Conservation (phyloP, 2,329 filamentous ascomycete genomes). For the Diaporthe caulivora region DNA sequence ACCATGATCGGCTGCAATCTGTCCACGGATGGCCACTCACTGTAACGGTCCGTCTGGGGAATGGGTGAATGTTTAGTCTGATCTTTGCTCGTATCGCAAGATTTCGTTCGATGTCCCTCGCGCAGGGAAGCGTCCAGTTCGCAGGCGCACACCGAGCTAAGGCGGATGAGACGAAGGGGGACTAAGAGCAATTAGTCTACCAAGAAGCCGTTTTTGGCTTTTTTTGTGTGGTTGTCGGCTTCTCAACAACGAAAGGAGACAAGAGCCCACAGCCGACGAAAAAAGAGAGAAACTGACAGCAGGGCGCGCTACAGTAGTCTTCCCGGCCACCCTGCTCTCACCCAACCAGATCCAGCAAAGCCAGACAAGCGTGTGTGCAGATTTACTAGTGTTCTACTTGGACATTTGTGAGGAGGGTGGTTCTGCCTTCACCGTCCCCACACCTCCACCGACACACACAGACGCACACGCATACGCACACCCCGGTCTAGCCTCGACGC, state of each 20-base stretch:
- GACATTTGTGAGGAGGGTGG: no score
- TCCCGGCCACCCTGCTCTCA: conserved; percentile 4
- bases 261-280: background rate
- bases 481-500: conserved; percentile 22
- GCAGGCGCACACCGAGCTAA: conserved; percentile 3
- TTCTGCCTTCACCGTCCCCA: background rate
- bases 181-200: background rate
- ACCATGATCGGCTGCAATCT: background rate
- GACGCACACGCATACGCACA: no score
- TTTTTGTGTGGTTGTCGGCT: background rate
- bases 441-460: background rate
- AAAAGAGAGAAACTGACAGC: background rate
- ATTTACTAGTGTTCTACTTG: no score
- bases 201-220: conserved; percentile 12
- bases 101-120: background rate
- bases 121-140: conserved; percentile 15
- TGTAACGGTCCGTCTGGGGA: background rate
- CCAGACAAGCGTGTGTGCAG: background rate
- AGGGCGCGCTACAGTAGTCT: conserved; percentile 24
- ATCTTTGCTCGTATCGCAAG: conserved; percentile 14
- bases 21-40: no score
- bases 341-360: background rate
- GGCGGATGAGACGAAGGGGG: background rate
- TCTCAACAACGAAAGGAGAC: no score
- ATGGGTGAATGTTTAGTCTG: background rate